Evolutionary conservation across 2,329 filamentous ascomycete genomes (phyloP).

Genomic region (Xylaria sp.): DNA sequence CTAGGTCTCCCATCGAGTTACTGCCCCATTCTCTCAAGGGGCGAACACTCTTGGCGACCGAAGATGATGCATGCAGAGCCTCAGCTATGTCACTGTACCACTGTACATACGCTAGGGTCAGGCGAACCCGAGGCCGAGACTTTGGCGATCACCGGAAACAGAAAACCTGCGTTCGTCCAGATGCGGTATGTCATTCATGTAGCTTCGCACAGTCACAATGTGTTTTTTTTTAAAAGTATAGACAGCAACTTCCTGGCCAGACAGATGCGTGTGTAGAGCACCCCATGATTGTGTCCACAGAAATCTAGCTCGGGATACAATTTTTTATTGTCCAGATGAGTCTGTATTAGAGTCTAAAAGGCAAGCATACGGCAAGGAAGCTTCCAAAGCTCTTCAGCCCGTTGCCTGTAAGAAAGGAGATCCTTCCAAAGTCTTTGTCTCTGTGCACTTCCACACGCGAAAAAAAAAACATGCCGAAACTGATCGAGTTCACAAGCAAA

Average conservation of each 20-base stretch:
- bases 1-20: neutral
- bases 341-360: conserved; percentile 66
- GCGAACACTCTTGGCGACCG: neutral
- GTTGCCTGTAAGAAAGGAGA: conserved; percentile 48
- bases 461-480: conserved; percentile 59
- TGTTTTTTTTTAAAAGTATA: neutral
- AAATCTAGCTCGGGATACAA: conserved; percentile 48
- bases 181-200: neutral
- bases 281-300: neutral
- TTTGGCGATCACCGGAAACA: neutral
- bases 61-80: neutral
- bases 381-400: conserved; percentile 58
- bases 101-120: neutral
- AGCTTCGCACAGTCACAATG: neutral
- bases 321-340: conserved; percentile 67
- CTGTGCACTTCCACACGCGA: conserved; percentile 60
- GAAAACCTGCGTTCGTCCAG: too few relatives aligned
- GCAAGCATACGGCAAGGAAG: conserved; percentile 58
- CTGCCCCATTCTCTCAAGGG: neutral
- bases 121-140: too few relatives aligned
- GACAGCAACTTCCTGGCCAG: neutral
- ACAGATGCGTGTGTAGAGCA: neutral
- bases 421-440: conserved; percentile 50
- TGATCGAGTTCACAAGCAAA: conserved; percentile 62
- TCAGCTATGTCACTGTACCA: too few relatives aligned